These are phyloP conservation scores for Cystobasidiaceae sp. DNA, from an alignment of 1,284 basidiomycete genomes.

Conservation along the genomic window DNA sequence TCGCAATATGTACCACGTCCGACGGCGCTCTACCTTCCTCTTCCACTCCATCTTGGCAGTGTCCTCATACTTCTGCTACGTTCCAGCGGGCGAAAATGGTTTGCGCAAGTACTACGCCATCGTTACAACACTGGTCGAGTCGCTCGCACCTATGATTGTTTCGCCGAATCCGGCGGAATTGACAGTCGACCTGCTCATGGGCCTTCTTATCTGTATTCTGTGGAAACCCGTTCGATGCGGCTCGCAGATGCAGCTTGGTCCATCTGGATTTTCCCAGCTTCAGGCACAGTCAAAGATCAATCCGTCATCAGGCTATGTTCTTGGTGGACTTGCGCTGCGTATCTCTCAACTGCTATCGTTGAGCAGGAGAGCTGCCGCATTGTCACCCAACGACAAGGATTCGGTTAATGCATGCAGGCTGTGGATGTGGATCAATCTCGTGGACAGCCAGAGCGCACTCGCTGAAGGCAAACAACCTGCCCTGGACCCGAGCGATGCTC, in stretches of 20 bases:
- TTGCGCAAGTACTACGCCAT: conserved; percentile 30
- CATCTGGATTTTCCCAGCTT: conserved; percentile 13
- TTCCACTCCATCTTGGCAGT: conserved; percentile 29
- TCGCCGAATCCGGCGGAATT: conserved; percentile 26
- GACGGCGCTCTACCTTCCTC: conserved; percentile 28
- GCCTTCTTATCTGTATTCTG: conserved; percentile 24
- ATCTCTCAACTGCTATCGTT: conserved; percentile 20
- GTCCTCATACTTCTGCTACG: conserved; percentile 28
- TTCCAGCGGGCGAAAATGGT: conserved; percentile 27
- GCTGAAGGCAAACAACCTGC: conserved; percentile 29
- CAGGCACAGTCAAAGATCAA: conserved; percentile 30
- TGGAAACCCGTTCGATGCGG: conserved; percentile 31
- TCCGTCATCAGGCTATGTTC: conserved; percentile 25
- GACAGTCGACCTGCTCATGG: conserved; percentile 27
- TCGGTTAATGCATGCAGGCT: conserved; percentile 15
- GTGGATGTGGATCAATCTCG: conserved; percentile 32
- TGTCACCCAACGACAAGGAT: conserved; percentile 7
- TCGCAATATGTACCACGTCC: conserved; percentile 30
- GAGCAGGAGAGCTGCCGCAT: neutral
- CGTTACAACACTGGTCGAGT: conserved; percentile 29
- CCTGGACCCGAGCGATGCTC: conserved; percentile 29
- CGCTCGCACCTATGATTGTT: conserved; percentile 24
- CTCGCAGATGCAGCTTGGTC: conserved; percentile 26
- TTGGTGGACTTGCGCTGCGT: conserved; percentile 21
- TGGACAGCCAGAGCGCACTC: conserved; percentile 34